Evolutionary conservation across 345 rosid species (phyloP).

Genomic region (Euphorbia lathyris): DNA sequence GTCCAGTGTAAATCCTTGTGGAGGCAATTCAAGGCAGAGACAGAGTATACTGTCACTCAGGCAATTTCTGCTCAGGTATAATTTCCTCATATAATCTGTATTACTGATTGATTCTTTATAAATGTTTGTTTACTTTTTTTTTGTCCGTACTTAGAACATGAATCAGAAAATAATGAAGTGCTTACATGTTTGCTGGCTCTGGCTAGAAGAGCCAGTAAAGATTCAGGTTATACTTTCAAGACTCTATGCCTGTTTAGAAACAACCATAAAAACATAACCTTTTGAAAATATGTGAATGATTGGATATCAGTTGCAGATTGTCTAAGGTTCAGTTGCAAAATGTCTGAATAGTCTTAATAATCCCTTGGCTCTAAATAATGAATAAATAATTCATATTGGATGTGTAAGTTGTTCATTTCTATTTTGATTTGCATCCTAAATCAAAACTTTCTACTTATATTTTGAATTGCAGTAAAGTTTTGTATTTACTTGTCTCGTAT

Average conservation of each 20-base stretch:
- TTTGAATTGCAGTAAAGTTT: neutral
- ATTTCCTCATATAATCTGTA: neutral
- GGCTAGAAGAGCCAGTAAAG: no score
- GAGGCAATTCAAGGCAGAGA: constrained; percentile 96
- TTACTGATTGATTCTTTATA: neutral
- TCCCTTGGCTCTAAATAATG: neutral
- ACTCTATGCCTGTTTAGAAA: neutral
- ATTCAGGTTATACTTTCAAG: neutral
- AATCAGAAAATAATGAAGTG: neutral
- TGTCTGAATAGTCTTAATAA: no score
- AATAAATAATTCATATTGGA: neutral
- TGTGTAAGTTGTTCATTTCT: no score
- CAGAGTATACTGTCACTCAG: constrained; percentile 89
- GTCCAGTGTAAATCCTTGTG: constrained; percentile 95
- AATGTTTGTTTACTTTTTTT: neutral
- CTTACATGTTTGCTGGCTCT: neutral
- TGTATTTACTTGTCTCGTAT: neutral
- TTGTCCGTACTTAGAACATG: neutral
- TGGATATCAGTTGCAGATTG: neutral
- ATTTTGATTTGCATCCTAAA: neutral
- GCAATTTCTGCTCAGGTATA: constrained; percentile 98
- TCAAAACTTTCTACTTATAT: neutral
- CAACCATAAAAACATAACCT: neutral
- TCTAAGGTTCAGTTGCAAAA: neutral
- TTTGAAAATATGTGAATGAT: neutral